Evolutionary conservation across 1,139 yeast species (phyloP), one percentile per base, ranked within the genome.

Genomic region (Zygoascus meyerae): DNA sequence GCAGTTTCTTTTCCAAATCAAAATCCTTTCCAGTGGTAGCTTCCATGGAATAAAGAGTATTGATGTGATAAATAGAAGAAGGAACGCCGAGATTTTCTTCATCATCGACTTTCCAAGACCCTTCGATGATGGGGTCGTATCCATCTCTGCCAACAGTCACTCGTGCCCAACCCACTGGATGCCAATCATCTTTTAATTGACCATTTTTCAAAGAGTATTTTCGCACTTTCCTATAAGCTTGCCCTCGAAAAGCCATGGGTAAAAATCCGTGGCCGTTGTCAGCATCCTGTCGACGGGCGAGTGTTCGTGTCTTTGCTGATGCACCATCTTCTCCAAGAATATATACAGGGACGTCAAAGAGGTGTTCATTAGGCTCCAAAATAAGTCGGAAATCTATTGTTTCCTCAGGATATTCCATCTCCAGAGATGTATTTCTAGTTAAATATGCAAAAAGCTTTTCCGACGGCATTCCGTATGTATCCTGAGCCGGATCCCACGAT

Each of bases 141-240:
- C 54, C 53, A 21, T 51, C 53, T 21, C 49, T 33, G 31, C 52
- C 52, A 15, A 62, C 55, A 6, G 60, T 53, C 10, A 63, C 47
- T 21, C 68, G 55, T 8, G 68, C 68, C 67, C 67, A 62, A 2
- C 68, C 68, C 1, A 64, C 68, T 2, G 54, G 55, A 29, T 48
- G 50, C 51, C 54, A 63, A 18, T 51, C 47, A 16, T 45, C 26
- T 11, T 45, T 41, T 1, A 52, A 40, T 16, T 51, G 38, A 7
- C 60, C 63, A 14, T 60, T 51, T 2, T 47, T 21, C 8, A 55
- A 52, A 11, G 52, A 44, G 33, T 54, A 46, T 6, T 54, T 43
- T 2, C 53, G 49, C 7, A 56, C 55, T 34, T 51, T 50, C 29
- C 68, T 54, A 45, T 56, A 63, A 2, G 66, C 68, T 4, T 50